Percentiles rank a stretch among this genome's conserved stretches.
Conservation (phyloP, 768 basidiomycete genomes). For the Suillus discolor region DNA sequence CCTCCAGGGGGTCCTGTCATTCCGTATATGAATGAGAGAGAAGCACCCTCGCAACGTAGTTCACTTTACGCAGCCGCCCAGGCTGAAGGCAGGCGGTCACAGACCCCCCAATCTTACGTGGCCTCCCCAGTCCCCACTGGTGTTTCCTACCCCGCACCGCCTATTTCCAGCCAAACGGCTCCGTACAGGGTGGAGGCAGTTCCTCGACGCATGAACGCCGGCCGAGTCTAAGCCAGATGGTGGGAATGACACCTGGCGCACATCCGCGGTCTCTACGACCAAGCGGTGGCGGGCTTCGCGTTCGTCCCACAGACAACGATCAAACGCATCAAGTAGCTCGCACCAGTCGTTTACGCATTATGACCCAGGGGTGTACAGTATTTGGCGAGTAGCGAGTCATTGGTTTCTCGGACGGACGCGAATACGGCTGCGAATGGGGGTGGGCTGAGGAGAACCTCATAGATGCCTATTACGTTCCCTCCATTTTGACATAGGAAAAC, state of each 20-base stretch:
- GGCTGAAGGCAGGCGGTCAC: slow-evolving; percentile 23
- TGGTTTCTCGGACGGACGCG: slow-evolving; percentile 25
- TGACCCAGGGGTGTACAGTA: slow-evolving; percentile 26
- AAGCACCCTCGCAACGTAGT: slow-evolving; percentile 13
- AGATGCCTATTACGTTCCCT: slow-evolving; percentile 19
- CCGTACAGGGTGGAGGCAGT: slow-evolving; percentile 12
- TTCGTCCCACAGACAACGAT: slow-evolving; percentile 20
- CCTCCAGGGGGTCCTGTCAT: slow-evolving; percentile 25
- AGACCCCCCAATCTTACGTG: slow-evolving; percentile 27
- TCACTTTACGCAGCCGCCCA: slow-evolving; percentile 14
- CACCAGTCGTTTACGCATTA: slow-evolving; percentile 21
- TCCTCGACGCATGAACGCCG: slow-evolving; percentile 29
- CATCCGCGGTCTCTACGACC: slow-evolving; percentile 17
- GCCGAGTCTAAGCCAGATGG: slow-evolving; percentile 23
- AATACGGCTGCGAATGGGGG: slow-evolving; percentile 29
- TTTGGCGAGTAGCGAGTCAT: slow-evolving; percentile 29
- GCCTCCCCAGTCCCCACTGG: slow-evolving; percentile 28
- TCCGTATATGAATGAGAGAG: slow-evolving; percentile 17
- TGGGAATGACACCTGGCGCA: slow-evolving; percentile 29
- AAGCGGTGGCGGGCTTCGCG: slow-evolving; percentile 12
- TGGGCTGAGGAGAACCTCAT: slow-evolving; percentile 19
- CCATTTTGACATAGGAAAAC: slow-evolving; percentile 20
- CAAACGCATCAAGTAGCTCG: slow-evolving; percentile 24
- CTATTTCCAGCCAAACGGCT: slow-evolving; percentile 26
- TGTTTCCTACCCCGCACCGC: slow-evolving; percentile 30